phyloP scores from a whole-genome alignment of 169 alveolate species.

The Eimeria sp. region DNA sequence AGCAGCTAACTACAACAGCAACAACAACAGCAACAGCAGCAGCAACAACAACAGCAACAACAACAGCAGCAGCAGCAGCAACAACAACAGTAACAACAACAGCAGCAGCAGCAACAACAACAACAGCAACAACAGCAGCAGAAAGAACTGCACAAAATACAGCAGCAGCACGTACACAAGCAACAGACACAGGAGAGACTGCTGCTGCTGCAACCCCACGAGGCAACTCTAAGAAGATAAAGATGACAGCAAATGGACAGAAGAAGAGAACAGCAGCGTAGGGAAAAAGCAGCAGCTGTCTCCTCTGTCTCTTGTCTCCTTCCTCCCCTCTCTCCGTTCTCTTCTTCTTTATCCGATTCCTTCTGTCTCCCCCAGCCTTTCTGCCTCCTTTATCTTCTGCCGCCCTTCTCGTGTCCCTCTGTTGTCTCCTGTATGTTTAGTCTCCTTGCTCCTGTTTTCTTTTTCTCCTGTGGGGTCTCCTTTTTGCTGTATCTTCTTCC shows the following conservation, averaged over 20 bases:
- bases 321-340: neutral
- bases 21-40: neutral
- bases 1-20: neutral
- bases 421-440: too few species aligned
- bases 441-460: too few species aligned
- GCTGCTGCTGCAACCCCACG: neutral
- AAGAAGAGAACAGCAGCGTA: neutral
- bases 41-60: neutral
- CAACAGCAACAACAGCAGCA: neutral
- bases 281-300: neutral
- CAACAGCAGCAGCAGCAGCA: constrained; percentile 8
- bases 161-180: neutral
- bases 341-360: neutral
- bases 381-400: neutral
- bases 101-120: neutral
- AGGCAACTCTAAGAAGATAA: neutral
- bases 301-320: neutral
- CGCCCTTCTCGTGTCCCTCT: neutral
- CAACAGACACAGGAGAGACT: neutral
- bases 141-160: neutral
- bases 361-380: neutral
- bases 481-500: neutral
- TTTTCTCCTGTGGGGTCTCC: too few species aligned
- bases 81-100: neutral
- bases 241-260: neutral